These are phyloP conservation scores for Spathaspora sp. DNA, from an alignment of 805 yeast species.

Conservation along the genomic window DNA sequence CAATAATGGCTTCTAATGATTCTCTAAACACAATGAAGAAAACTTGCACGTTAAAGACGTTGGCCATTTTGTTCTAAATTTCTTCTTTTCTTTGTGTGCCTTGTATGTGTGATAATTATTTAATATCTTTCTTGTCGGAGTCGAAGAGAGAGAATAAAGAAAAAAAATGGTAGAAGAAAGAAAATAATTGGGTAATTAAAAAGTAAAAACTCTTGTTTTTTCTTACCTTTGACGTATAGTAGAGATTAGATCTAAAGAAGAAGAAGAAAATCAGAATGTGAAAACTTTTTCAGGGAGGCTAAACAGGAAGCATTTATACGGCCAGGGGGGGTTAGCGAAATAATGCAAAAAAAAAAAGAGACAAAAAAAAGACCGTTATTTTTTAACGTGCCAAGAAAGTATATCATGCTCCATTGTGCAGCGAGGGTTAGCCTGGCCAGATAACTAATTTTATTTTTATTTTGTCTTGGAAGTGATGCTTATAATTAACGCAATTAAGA, in stretches of 20 bases:
- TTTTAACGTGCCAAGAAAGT: neutral
- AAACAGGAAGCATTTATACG: neutral
- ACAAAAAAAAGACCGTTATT: neutral
- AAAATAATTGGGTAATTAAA: neutral
- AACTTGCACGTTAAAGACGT: conserved; percentile 64
- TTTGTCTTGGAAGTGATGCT: no score
- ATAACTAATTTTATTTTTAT: no score
- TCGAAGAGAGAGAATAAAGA: neutral
- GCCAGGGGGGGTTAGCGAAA: neutral
- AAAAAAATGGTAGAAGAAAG: neutral
- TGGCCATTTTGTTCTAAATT: conserved; percentile 27
- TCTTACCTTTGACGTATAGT: neutral
- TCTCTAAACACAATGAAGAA: conserved; percentile 91
- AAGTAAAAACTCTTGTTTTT: neutral
- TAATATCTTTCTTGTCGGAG: neutral
- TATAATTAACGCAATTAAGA: no score
- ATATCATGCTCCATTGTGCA: no score
- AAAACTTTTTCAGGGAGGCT: neutral
- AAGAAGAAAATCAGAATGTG: neutral
- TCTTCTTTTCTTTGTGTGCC: neutral
- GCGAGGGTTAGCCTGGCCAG: no score
- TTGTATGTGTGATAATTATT: neutral
- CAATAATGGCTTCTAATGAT: conserved; percentile 81
- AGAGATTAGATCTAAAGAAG: neutral
- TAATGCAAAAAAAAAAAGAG: neutral